Evolutionary conservation across 2,329 filamentous ascomycete species (phyloP).

Genomic region (Apiospora arundinis): DNA sequence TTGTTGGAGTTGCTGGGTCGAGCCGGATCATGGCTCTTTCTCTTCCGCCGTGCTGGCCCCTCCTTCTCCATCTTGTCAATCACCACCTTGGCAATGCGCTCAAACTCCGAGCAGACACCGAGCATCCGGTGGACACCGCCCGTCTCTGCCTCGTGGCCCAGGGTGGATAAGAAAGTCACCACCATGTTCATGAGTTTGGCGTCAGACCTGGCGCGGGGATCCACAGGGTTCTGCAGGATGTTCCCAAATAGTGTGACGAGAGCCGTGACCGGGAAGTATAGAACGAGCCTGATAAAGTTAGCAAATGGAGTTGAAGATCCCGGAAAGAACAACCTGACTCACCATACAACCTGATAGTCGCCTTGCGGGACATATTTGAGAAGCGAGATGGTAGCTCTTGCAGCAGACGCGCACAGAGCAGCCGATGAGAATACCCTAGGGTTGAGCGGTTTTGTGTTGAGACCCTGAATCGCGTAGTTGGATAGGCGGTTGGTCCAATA

Average conservation of each 20-base stretch:
- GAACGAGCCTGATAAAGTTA: conserved; percentile 70
- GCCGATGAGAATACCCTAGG: conserved; percentile 94
- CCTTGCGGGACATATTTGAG: conserved; percentile 97
- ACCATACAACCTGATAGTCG: conserved; percentile 96
- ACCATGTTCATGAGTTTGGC: conserved; percentile 91
- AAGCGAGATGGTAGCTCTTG: conserved; percentile 88
- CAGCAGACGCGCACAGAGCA: conserved; percentile 89
- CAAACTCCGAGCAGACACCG: conserved; percentile 93
- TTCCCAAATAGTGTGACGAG: conserved; percentile 96
- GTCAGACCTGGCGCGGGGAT: conserved; percentile 86
- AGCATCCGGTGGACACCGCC: conserved; percentile 94
- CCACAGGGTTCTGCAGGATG: conserved; percentile 92
- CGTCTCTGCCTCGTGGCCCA: conserved; percentile 88
- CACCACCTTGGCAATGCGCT: conserved; percentile 88
- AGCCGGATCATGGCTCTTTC: conserved; percentile 70
- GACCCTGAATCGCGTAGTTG: conserved; percentile 92
- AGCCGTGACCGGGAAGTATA: conserved; percentile 96
- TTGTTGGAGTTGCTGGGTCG: conserved; percentile 31
- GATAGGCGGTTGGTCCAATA: conserved; percentile 97
- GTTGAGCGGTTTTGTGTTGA: conserved; percentile 90
- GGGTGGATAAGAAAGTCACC: conserved; percentile 86
- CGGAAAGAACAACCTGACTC: conserved; percentile 43
- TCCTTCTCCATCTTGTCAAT: conserved; percentile 93
- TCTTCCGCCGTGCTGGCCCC: conserved; percentile 78
- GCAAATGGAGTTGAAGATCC: conserved; percentile 23